Percentiles rank a stretch among this genome's conserved stretches.
phyloP scores from a whole-genome alignment of 2,329 filamentous ascomycete genomes.

The Pyrenophora graminea region DNA sequence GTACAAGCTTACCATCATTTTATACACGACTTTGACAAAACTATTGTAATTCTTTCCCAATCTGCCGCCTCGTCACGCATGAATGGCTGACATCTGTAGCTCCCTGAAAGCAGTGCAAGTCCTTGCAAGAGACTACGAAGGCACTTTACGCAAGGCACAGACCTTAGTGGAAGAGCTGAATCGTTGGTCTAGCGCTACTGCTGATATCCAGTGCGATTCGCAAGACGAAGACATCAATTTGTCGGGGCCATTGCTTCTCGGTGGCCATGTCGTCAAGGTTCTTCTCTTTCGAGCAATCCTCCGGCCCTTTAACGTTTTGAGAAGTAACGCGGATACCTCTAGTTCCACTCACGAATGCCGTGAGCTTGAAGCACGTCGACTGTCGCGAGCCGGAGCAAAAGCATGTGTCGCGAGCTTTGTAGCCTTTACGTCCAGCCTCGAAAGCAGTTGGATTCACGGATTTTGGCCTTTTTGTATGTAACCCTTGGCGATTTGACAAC shows the following conservation, averaged over 20 bases:
- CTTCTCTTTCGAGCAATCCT: constrained; percentile 4
- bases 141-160: neutral
- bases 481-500: no score
- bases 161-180: constrained; percentile 1
- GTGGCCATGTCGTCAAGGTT: neutral
- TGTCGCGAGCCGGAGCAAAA: constrained; percentile 1
- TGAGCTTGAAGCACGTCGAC: constrained; percentile 1
- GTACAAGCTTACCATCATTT: neutral
- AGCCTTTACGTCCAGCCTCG: neutral
- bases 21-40: neutral
- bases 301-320: neutral
- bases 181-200: neutral
- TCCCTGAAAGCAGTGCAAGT: neutral
- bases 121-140: neutral
- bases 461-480: constrained; percentile 3
- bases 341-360: neutral
- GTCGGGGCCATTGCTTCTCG: neutral
- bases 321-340: neutral
- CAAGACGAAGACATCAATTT: neutral
- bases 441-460: constrained; percentile 1
- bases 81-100: neutral
- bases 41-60: neutral
- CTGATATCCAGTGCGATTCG: neutral
- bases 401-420: neutral
- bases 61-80: neutral